Evolutionary conservation across 2,329 filamentous ascomycete genomes (phyloP).

Genomic region (Claviceps maximensis): DNA sequence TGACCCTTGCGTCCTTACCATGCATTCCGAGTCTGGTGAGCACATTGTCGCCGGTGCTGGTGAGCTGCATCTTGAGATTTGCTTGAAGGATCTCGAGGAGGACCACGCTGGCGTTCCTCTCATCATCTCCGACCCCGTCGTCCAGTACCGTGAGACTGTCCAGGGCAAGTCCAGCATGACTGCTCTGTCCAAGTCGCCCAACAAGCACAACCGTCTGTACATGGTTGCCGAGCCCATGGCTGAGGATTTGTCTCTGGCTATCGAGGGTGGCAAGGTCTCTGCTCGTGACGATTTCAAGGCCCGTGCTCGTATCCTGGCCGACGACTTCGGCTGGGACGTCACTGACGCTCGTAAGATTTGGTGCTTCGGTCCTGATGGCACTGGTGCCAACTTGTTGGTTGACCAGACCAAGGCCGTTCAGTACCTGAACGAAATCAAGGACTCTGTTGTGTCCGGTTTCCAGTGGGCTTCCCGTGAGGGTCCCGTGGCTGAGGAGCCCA

Average conservation of each 20-base stretch:
- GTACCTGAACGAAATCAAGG: slow-evolving; percentile 99
- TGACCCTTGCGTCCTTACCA: slow-evolving; percentile 91
- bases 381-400: slow-evolving; percentile 92
- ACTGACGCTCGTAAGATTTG: slow-evolving; percentile 99
- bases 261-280: slow-evolving; percentile 82
- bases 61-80: slow-evolving; percentile 99
- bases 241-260: slow-evolving; percentile 83
- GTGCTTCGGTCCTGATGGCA: slow-evolving; percentile 98
- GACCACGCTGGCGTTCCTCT: slow-evolving; percentile 98
- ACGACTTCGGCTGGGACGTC: slow-evolving; percentile 98
- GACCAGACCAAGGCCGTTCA: slow-evolving; percentile 99
- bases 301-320: slow-evolving; percentile 88
- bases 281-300: slow-evolving; percentile 98
- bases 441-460: slow-evolving; percentile 98
- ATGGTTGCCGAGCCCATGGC: slow-evolving; percentile 80
- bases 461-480: slow-evolving; percentile 98
- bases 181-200: slow-evolving; percentile 97
- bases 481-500: slow-evolving; percentile 94
- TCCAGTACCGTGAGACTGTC: slow-evolving; percentile 97
- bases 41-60: slow-evolving; percentile 98
- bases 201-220: slow-evolving; percentile 99
- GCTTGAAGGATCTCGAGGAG: slow-evolving; percentile 98
- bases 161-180: slow-evolving; percentile 75
- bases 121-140: slow-evolving; percentile 94
- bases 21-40: slow-evolving; percentile 85